phyloP scores from a whole-genome alignment of 1,284 basidiomycete genomes.

The Rhizopogon hawkerae region DNA sequence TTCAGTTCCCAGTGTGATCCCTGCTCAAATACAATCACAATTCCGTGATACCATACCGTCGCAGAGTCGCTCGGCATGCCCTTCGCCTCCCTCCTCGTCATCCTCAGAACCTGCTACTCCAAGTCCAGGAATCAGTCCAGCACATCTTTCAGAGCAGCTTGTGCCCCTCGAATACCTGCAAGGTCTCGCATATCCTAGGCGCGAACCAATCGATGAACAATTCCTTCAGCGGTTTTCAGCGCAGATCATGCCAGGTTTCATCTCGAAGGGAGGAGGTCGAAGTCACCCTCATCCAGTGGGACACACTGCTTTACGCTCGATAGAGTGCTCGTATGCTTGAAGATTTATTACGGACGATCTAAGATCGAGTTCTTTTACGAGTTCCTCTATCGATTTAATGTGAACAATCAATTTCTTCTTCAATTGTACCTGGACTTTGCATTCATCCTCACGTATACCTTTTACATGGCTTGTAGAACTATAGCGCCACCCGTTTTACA shows the following conservation, averaged over 20 bases:
- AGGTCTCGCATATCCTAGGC: conserved; percentile 38
- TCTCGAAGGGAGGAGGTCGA: conserved; percentile 15
- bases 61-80: conserved; percentile 12
- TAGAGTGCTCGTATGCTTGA: not conserved
- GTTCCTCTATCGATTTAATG: not conserved
- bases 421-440: not conserved
- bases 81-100: conserved; percentile 24
- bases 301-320: not conserved
- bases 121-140: conserved; percentile 23
- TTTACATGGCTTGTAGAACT: not conserved
- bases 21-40: conserved; percentile 5
- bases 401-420: not conserved
- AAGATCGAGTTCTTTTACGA: not conserved
- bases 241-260: conserved; percentile 15
- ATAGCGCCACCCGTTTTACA: not conserved
- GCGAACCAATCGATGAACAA: conserved; percentile 52
- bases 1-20: conserved; percentile 25
- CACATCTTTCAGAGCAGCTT: conserved; percentile 31
- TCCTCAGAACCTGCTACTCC: conserved; percentile 24
- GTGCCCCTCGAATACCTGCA: conserved; percentile 57
- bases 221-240: conserved; percentile 44
- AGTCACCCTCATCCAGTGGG: conserved; percentile 4
- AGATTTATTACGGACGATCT: not conserved
- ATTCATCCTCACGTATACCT: not conserved
- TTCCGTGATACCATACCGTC: conserved; percentile 14